These are phyloP conservation scores for Phytophthora melonis DNA, from an alignment of 352 stramenopile species.

Conservation along the genomic window DNA sequence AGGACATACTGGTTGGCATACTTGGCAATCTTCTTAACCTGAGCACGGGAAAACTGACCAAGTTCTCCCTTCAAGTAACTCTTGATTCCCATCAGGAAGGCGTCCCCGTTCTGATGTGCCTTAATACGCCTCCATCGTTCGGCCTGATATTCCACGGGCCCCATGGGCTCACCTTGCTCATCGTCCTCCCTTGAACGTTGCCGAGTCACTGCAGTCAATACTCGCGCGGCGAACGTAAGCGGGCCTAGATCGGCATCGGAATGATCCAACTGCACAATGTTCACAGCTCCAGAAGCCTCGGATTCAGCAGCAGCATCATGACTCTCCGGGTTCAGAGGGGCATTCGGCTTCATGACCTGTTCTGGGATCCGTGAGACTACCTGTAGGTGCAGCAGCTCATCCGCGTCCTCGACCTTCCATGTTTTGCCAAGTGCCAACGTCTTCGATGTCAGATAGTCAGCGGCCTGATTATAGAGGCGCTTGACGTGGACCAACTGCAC, in stretches of 20 bases:
- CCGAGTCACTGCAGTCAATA: not conserved
- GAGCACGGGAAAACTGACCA: not conserved
- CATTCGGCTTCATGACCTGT: constrained; percentile 7
- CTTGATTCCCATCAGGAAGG: not conserved
- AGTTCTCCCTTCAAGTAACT: not conserved
- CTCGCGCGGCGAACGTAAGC: not conserved
- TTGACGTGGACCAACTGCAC: constrained; percentile 11
- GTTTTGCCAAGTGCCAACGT: not conserved
- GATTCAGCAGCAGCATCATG: not conserved
- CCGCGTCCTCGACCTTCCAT: not conserved
- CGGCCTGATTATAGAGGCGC: constrained; percentile 8
- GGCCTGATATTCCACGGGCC: not conserved
- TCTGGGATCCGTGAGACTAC: constrained; percentile 3
- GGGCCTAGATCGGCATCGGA: not conserved
- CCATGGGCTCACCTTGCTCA: not conserved
- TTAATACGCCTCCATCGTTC: constrained; percentile 20
- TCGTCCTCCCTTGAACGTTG: not conserved
- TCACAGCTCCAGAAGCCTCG: not conserved
- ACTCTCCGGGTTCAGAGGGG: not conserved
- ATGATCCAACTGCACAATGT: not conserved
- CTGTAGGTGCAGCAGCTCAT: not conserved
- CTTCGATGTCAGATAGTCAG: constrained; percentile 9
- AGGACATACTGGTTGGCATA: too few species aligned
- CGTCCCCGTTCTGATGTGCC: constrained; percentile 2
- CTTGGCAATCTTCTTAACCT: too few species aligned